Base-by-base conservation (phyloP, 192 early-diverging fungal genomes). In the Linderina pennispora region DNA sequence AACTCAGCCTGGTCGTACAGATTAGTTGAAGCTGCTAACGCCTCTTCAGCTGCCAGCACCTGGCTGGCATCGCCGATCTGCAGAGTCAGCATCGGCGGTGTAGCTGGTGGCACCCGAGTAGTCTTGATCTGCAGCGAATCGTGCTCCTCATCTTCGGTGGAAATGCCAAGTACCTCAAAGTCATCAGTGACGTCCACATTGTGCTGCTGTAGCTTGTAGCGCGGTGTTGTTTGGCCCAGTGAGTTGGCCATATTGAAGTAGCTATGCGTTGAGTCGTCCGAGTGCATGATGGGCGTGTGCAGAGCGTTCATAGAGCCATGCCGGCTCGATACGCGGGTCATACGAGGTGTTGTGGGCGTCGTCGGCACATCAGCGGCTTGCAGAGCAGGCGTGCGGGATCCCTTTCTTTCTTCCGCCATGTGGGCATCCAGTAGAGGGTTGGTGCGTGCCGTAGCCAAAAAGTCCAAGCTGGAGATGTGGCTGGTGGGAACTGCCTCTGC, bases 1-100 rank as follows among this genome's bases (percentile, higher is more conserved):
- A 90, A 49, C 51, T 90, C 84, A 44, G 84, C 75, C 57, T 92
- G 90, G 52, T 92, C 90, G 38, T 84, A 87, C 6, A 92, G 68
- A 48, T 89, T 87, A 5, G 80, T 74, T 11, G 84, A 87, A 18
- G 48, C 43, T 14, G 49, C 41, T 19, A 92, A 65, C 40, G 80
- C 70, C 2, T 58, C 61, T 16, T 81, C 71, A 9, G 90, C 87
- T 11, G 67, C 70, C 22, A 60, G 55, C 34, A 83, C 63, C 23
- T 78, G 72, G 15, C 67, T 58, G 7, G 79, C 77, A 50, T 91
- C 86, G 14, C 75, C 74, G 26, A 91, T 65, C 7, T 81, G 84
- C 44, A 91, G 28, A 5, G 11, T 11, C 6, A 31, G 28, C 5
- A 31, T 11, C 5, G 28, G 28, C 28, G 28, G 6, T 11, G 28